Evolutionary conservation across 257 asterid genomes (phyloP).

Genomic region (Solanum dulcamara): DNA sequence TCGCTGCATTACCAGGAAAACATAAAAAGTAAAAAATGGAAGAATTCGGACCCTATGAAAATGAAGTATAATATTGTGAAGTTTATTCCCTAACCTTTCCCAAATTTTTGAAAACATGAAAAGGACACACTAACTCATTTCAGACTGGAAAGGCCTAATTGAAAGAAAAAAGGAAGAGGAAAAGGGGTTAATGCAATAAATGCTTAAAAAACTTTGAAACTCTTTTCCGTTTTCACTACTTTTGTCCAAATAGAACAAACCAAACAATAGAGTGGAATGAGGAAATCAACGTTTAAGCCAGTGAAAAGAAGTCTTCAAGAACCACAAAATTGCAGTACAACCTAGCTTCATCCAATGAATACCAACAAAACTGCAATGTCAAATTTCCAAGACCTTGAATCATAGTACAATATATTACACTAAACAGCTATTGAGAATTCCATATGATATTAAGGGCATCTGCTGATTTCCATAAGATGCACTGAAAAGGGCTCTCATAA

Average conservation of each 20-base stretch:
- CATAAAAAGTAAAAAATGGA: not conserved
- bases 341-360: not conserved
- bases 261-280: not conserved
- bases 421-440: not conserved
- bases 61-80: not conserved
- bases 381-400: not conserved
- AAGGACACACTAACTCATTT: not conserved
- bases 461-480: not conserved
- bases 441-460: not conserved
- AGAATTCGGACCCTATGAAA: not conserved
- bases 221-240: not conserved
- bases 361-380: not conserved
- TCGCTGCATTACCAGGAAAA: not conserved
- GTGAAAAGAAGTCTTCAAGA: not conserved
- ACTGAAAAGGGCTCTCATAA: not conserved
- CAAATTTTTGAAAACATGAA: not conserved
- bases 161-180: not conserved
- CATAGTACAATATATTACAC: not conserved
- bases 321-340: not conserved
- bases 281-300: not conserved
- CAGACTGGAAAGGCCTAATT: not conserved
- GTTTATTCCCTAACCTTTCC: not conserved
- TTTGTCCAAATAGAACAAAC: not conserved
- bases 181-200: not conserved
- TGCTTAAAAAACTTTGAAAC: not conserved